phyloP scores from a whole-genome alignment of 495 filamentous ascomycete genomes.

The Penicillium desertorum region DNA sequence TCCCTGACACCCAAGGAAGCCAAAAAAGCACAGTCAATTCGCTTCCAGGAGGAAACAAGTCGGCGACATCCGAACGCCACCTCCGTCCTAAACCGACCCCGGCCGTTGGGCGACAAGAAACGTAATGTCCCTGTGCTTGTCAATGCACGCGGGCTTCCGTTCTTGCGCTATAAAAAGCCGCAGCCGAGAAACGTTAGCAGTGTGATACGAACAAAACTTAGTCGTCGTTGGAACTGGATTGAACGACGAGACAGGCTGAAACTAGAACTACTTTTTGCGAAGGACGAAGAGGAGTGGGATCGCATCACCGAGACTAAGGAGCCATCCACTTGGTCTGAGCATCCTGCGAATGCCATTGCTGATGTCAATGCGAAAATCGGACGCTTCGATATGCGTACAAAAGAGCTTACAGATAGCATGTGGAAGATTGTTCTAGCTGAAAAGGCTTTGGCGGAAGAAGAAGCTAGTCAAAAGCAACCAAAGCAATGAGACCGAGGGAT shows the following conservation, averaged over 20 bases:
- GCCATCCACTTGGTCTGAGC: slow-evolving; percentile 27
- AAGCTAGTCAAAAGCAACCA: slow-evolving; percentile 21
- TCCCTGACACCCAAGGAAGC: slow-evolving; percentile 27
- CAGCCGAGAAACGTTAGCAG: slow-evolving; percentile 58
- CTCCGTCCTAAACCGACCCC: slow-evolving; percentile 46
- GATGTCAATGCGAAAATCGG: slow-evolving; percentile 25
- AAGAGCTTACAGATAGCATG: slow-evolving; percentile 37
- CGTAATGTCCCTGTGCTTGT: slow-evolving; percentile 61
- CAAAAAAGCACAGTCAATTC: slow-evolving; percentile 29
- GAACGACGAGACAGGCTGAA: slow-evolving; percentile 33
- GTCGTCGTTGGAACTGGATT: slow-evolving; percentile 40
- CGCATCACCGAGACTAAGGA: slow-evolving; percentile 28
- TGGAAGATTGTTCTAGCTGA: slow-evolving; percentile 47
- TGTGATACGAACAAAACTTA: slow-evolving; percentile 54
- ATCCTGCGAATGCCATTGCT: slow-evolving; percentile 17
- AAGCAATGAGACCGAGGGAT: slow-evolving; percentile 5
- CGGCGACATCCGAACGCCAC: slow-evolving; percentile 39
- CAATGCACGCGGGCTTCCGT: slow-evolving; percentile 60
- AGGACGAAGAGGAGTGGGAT: slow-evolving; percentile 62
- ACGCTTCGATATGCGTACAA: slow-evolving; percentile 28
- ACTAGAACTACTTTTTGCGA: slow-evolving; percentile 41
- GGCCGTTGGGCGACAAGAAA: slow-evolving; percentile 48
- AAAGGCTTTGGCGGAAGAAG: slow-evolving; percentile 39
- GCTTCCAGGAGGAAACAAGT: slow-evolving; percentile 31
- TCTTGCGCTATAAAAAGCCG: slow-evolving; percentile 69